phyloP scores from a whole-genome alignment of 192 early-diverging fungal species.

The Coemansia brasiliensis region DNA sequence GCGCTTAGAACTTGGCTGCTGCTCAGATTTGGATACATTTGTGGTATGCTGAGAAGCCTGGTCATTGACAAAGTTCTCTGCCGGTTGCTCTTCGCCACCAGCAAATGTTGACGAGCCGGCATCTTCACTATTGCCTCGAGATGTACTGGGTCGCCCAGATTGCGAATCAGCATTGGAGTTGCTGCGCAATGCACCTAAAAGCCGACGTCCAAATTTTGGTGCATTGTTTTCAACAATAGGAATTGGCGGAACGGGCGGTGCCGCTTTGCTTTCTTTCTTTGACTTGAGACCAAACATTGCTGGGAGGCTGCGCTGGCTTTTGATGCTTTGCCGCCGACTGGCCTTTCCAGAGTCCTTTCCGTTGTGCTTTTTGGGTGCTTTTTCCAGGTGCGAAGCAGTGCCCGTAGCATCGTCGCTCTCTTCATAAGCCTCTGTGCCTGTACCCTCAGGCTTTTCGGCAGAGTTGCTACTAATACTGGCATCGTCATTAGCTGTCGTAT shows the following conservation, averaged over 20 bases:
- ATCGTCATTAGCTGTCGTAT: not conserved
- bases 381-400: not conserved
- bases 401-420: not conserved
- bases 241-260: constrained; percentile 43
- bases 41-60: not conserved
- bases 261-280: constrained; percentile 22
- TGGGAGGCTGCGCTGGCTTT: constrained; percentile 51
- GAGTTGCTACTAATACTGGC: not conserved
- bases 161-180: constrained; percentile 12
- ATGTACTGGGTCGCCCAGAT: not conserved
- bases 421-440: not conserved
- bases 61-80: no score
- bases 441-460: no score
- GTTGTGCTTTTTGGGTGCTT: constrained; percentile 12
- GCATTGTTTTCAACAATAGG: constrained; percentile 7
- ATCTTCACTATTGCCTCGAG: constrained; percentile 25
- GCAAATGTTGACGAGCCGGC: not conserved
- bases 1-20: not conserved
- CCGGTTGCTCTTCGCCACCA: no score
- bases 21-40: not conserved
- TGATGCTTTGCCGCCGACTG: constrained; percentile 50
- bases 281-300: constrained; percentile 51
- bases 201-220: constrained; percentile 39
- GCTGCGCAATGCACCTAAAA: constrained; percentile 45
- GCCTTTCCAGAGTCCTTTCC: constrained; percentile 35